Conservation (phyloP, 2,329 filamentous ascomycete species). For the Lasiodiplodia theobromae region DNA sequence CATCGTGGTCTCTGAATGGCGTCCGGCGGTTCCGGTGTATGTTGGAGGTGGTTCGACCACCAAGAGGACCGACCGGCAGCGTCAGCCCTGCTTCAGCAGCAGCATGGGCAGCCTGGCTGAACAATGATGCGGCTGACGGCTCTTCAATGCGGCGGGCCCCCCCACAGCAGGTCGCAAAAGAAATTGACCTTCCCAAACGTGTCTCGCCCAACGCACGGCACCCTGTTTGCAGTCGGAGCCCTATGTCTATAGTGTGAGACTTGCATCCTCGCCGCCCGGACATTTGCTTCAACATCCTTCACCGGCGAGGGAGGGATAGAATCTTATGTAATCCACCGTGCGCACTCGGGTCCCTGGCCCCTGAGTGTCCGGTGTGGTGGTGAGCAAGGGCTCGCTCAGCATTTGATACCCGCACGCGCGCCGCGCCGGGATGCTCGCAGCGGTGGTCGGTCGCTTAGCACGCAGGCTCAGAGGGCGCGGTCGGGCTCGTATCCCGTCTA, state of each 20-base stretch:
- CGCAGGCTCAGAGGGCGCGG: conserved; percentile 8
- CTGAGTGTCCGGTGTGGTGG: conserved; percentile 11
- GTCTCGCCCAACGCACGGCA: no score
- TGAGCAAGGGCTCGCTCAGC: conserved; percentile 14
- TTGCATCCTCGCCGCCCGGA: no score
- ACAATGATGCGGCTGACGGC: conserved; percentile 19
- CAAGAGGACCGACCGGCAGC: conserved; percentile 11
- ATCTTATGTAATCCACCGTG: no score
- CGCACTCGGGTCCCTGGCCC: conserved; percentile 5
- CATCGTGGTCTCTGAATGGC: conserved; percentile 12
- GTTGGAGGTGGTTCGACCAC: conserved; percentile 16
- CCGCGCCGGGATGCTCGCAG: conserved; percentile 14
- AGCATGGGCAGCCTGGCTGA: conserved; percentile 7
- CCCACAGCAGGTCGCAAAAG: no score
- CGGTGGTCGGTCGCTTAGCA: conserved; percentile 23
- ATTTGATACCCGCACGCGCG: conserved; percentile 22
- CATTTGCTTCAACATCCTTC: not conserved
- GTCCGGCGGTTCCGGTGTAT: conserved; percentile 16
- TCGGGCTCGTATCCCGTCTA: conserved; percentile 3
- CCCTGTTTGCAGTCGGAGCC: no score
- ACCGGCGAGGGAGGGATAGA: not conserved
- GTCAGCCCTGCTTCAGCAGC: conserved; percentile 9
- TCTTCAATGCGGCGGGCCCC: conserved; percentile 11
- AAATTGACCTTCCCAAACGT: no score
- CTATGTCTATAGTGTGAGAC: no score